Evolutionary conservation across 1,284 basidiomycete species (phyloP), one percentile per base, ranked within the genome.

Genomic region (Moniliella sp.): DNA sequence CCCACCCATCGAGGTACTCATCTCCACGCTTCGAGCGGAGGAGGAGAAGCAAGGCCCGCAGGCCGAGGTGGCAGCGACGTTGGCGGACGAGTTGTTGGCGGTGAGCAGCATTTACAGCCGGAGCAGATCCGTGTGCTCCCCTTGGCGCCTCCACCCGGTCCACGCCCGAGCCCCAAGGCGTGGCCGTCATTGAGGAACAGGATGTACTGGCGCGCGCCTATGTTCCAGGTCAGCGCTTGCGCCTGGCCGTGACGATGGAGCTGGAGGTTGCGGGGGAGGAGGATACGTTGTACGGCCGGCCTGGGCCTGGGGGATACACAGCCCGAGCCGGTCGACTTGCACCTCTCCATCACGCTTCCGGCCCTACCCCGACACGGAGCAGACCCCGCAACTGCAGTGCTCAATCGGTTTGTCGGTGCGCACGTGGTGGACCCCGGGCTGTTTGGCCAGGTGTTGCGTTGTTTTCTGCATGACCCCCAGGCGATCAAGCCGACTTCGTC

Each of bases 341-440:
- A n/a, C n/a, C 7, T n/a, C 21, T 7, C 21, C 8, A n/a, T 23
- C 21, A 23, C 21, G 8, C 21, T 23, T 7, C 21, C 21, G n/a
- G 21, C 7, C 8, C 7, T 23, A 23, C n/a, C 21, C 21, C 21
- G 21, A 7, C 7, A 23, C 8, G 7, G 21, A 23, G 15, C 55
- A 51, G 1, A 41, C 51, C 11, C 56, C 56, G 10, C 51, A 50
- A 27, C 31, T 57, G 15, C 56, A 58, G 36, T 58, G 10, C 35
- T 54, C 10, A 48, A 39, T 19, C 39, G 43, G 12, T 60, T 51
- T 27, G 31, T 58, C 4, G 55, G 53, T 4, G 38, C 42, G 5
- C 48, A 48, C 31, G 41, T 45, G 14, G 52, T 55, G 0, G 57
- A 58, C 30, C 28, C 39, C 3, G 31, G 19, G n/a, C 45, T 60